These are phyloP conservation scores for Durotheca rogersii DNA, from an alignment of 495 filamentous ascomycete genomes.

Conservation along the genomic window DNA sequence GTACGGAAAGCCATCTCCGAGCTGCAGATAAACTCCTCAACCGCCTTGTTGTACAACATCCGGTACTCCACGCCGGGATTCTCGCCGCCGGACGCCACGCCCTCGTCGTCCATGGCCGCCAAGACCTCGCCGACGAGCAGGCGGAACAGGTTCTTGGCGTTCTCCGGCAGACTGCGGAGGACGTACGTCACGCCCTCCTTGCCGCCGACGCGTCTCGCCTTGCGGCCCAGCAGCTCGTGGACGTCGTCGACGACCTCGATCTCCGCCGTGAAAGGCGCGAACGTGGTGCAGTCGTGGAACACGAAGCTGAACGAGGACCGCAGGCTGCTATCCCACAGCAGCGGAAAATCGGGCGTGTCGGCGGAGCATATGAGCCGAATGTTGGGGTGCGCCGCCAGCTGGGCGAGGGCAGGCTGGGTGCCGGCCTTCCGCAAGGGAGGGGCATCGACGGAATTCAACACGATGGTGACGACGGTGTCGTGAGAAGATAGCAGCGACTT, in stretches of 20 bases:
- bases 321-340: conserved; percentile 86
- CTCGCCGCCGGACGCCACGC: conserved; percentile 45
- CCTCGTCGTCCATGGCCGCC: conserved; percentile 61
- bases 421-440: conserved; percentile 67
- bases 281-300: conserved; percentile 94
- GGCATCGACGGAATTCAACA: conserved; percentile 86
- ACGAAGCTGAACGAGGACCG: conserved; percentile 78
- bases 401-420: conserved; percentile 71
- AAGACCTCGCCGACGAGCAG: conserved; percentile 82
- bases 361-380: conserved; percentile 77
- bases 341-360: conserved; percentile 80
- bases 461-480: conserved; percentile 56
- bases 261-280: conserved; percentile 67
- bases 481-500: conserved; percentile 57
- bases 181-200: conserved; percentile 93
- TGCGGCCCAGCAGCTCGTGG: conserved; percentile 79
- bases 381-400: conserved; percentile 70
- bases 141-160: conserved; percentile 81
- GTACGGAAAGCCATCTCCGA: conserved; percentile 95
- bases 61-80: conserved; percentile 80
- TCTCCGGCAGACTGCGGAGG: conserved; percentile 83
- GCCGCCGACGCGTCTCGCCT: conserved; percentile 77
- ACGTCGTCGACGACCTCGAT: conserved; percentile 84
- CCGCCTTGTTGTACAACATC: conserved; percentile 87
- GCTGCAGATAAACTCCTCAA: conserved; percentile 94